Evolutionary conservation across 2,329 filamentous ascomycete genomes (phyloP).

Genomic region (Epichloe scottii): DNA sequence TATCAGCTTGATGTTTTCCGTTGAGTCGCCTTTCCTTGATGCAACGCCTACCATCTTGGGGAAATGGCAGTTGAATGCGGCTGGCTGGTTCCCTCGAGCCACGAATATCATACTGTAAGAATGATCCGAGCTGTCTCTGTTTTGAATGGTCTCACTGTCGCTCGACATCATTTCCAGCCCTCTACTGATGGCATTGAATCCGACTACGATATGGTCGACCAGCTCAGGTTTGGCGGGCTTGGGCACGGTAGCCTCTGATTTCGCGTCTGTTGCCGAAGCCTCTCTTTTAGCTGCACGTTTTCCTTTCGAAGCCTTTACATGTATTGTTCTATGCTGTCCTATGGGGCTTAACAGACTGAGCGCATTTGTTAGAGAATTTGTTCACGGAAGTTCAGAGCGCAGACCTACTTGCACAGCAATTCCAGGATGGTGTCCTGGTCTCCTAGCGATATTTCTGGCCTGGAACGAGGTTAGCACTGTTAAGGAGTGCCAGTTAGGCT

Average conservation of each 20-base stretch:
- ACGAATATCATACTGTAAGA: slow-evolving; percentile 45
- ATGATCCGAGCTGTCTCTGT: background rate
- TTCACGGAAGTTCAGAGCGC: slow-evolving; percentile 6
- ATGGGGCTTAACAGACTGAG: slow-evolving; percentile 49
- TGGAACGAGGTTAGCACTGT: slow-evolving; percentile 17
- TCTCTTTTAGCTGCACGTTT: slow-evolving; percentile 42
- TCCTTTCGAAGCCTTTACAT: slow-evolving; percentile 47
- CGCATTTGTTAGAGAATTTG: background rate
- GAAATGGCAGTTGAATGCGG: slow-evolving; percentile 47
- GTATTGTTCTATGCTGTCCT: slow-evolving; percentile 44
- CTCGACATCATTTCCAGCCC: slow-evolving; percentile 35
- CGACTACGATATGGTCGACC: slow-evolving; percentile 46
- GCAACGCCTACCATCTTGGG: slow-evolving; percentile 41
- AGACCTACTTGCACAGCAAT: slow-evolving; percentile 49
- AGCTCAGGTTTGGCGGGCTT: slow-evolving; percentile 35
- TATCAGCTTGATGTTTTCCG: slow-evolving; percentile 41
- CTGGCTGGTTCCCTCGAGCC: slow-evolving; percentile 41
- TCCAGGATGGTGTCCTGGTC: slow-evolving; percentile 55
- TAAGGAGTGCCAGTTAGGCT: background rate
- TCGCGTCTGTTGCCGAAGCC: slow-evolving; percentile 7
- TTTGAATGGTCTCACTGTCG: background rate
- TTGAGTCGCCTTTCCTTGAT: slow-evolving; percentile 26
- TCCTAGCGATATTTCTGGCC: slow-evolving; percentile 45
- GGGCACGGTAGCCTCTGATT: slow-evolving; percentile 6
- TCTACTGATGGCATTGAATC: slow-evolving; percentile 50